Evolutionary conservation across 129 eudicot species (phyloP).

Genomic region (Dittrichia graveolens): DNA sequence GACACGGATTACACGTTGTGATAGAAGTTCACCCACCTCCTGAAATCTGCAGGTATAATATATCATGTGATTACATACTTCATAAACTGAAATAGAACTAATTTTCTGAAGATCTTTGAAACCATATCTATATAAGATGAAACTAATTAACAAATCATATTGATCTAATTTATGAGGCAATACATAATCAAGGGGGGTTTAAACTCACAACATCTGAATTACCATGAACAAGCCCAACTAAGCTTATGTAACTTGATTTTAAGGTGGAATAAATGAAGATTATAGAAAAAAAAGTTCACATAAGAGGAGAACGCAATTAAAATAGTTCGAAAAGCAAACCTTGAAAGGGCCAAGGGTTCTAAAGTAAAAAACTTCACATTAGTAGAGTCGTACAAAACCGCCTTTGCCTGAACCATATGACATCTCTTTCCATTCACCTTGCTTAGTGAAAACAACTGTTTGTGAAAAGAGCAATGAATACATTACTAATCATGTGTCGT

Average conservation of each 20-base stretch:
- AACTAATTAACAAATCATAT: no score
- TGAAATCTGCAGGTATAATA: background rate
- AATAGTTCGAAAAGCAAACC: background rate
- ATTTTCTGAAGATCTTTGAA: background rate
- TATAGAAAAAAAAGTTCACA: no score
- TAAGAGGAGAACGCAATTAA: no score
- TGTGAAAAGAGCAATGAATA: no score
- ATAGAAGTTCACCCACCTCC: constrained; percentile 1
- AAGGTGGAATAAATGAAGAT: no score
- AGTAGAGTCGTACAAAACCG: background rate
- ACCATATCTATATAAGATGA: no score
- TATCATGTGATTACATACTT: background rate
- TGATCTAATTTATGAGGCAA: no score
- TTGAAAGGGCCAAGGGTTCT: background rate
- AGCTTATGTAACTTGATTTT: background rate
- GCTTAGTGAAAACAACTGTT: background rate
- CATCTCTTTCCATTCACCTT: background rate
- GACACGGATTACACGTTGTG: background rate
- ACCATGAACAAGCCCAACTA: no score
- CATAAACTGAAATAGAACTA: background rate
- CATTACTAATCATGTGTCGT: no score
- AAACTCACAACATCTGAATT: no score
- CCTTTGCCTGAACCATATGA: constrained; percentile 5
- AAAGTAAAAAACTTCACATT: background rate
- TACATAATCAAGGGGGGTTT: no score